Evolutionary conservation across 2,329 filamentous ascomycete species (phyloP).

Genomic region (Neonectria ditissima): DNA sequence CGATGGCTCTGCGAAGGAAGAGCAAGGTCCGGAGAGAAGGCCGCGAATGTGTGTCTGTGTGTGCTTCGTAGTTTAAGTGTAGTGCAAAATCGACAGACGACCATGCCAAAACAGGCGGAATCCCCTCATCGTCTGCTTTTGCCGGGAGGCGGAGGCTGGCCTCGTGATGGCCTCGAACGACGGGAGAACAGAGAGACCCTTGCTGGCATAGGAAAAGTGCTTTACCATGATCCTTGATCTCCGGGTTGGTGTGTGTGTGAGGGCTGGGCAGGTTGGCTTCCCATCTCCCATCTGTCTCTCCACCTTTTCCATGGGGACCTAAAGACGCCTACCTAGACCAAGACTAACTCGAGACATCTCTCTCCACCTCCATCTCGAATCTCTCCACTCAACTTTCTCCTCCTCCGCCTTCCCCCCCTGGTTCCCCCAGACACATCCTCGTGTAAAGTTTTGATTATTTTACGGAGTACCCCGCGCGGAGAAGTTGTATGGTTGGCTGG

Average conservation of each 20-base stretch:
- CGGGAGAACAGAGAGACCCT: background rate
- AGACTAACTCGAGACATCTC: background rate
- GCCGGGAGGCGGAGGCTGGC: background rate
- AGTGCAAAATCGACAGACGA: slow-evolving; percentile 10
- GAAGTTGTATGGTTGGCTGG: slow-evolving; percentile 8
- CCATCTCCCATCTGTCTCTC: too few species aligned
- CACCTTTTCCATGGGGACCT: too few species aligned
- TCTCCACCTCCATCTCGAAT: slow-evolving; percentile 16
- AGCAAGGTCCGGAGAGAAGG: slow-evolving; percentile 21
- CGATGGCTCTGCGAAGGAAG: background rate
- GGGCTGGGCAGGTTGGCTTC: too few species aligned
- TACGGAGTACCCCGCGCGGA: slow-evolving; percentile 23
- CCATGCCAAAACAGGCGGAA: slow-evolving; percentile 15
- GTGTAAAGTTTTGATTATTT: slow-evolving; percentile 9
- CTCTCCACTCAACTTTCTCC: slow-evolving; percentile 6
- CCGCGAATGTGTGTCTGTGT: slow-evolving; percentile 6
- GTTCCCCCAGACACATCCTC: slow-evolving; percentile 20
- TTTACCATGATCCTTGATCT: slow-evolving; percentile 1
- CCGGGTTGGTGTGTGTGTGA: too few species aligned
- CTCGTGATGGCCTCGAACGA: slow-evolving; percentile 12
- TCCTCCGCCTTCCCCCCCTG: slow-evolving; percentile 8
- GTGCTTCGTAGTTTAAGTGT: background rate
- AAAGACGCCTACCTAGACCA: background rate
- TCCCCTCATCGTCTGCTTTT: slow-evolving; percentile 1
- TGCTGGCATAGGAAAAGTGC: slow-evolving; percentile 12